A percentile compares a stretch with the other conserved stretches of the same genome.
These are phyloP conservation scores for Posidonia oceanica DNA, from an alignment of 116 monocot species.

Conservation along the genomic window DNA sequence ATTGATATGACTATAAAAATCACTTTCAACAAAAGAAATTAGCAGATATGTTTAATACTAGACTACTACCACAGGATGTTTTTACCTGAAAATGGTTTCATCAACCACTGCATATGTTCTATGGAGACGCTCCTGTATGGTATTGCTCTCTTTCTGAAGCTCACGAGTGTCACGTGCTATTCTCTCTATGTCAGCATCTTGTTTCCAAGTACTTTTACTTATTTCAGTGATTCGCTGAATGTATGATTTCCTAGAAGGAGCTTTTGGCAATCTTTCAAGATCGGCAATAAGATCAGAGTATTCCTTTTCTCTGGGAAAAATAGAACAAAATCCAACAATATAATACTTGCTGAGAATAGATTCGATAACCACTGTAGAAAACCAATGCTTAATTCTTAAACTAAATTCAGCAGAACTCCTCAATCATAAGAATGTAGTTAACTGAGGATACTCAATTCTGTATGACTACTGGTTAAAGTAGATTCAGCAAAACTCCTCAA, in stretches of 20 bases:
- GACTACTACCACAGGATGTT: too few species aligned
- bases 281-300: slow-evolving; percentile 19
- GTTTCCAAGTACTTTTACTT: slow-evolving; percentile 36
- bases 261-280: slow-evolving; percentile 26
- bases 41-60: too few species aligned
- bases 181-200: slow-evolving; percentile 29
- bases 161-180: slow-evolving; percentile 34
- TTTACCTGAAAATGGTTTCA: slow-evolving; percentile 38
- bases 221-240: slow-evolving; percentile 36
- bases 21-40: too few species aligned
- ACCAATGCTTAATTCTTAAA: too few species aligned
- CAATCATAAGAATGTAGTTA: too few species aligned
- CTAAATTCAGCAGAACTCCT: too few species aligned
- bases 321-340: neutral
- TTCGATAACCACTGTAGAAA: too few species aligned
- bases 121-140: slow-evolving; percentile 31
- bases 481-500: too few species aligned
- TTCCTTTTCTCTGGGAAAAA: slow-evolving; percentile 23
- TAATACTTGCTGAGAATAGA: too few species aligned
- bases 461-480: too few species aligned
- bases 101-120: slow-evolving; percentile 40
- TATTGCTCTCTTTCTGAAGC: slow-evolving; percentile 38
- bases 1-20: too few species aligned
- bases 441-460: too few species aligned
- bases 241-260: slow-evolving; percentile 34